Evolutionary conservation across 2,329 filamentous ascomycete species (phyloP).

Genomic region (Pestalotiopsis sp.): DNA sequence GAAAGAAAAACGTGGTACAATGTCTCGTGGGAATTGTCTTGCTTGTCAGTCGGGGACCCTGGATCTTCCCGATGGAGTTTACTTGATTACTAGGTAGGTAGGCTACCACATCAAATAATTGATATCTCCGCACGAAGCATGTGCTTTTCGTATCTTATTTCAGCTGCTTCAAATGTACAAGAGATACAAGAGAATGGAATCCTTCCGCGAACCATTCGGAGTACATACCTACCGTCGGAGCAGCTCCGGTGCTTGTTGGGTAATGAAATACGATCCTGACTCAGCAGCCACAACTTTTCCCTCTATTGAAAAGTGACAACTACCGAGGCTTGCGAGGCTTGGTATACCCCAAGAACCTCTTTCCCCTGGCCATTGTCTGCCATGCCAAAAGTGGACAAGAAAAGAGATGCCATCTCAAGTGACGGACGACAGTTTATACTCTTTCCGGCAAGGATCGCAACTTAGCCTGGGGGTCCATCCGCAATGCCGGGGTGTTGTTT

Average conservation of each 20-base stretch:
- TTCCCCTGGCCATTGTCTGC: background rate
- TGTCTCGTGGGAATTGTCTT: too few species aligned
- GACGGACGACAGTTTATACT: background rate
- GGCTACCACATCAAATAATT: too few species aligned
- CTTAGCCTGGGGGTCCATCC: background rate
- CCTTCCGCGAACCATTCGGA: background rate
- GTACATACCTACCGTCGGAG: background rate
- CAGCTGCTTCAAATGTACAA: background rate
- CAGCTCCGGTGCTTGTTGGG: background rate
- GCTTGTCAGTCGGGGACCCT: too few species aligned
- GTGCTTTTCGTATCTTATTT: too few species aligned
- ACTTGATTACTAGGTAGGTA: too few species aligned
- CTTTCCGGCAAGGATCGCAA: background rate
- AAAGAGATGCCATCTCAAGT: background rate
- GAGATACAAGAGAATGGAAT: background rate
- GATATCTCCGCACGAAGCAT: too few species aligned
- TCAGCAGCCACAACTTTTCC: background rate
- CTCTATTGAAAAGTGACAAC: background rate
- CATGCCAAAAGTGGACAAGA: background rate
- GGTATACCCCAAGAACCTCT: background rate
- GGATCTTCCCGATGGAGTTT: too few species aligned
- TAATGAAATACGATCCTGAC: background rate
- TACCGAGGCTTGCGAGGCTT: background rate
- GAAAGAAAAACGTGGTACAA: too few species aligned
- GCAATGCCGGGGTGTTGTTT: background rate